These are phyloP conservation scores for Talaromyces sp. DNA, from an alignment of 2,329 filamentous ascomycete genomes.

Conservation along the genomic window DNA sequence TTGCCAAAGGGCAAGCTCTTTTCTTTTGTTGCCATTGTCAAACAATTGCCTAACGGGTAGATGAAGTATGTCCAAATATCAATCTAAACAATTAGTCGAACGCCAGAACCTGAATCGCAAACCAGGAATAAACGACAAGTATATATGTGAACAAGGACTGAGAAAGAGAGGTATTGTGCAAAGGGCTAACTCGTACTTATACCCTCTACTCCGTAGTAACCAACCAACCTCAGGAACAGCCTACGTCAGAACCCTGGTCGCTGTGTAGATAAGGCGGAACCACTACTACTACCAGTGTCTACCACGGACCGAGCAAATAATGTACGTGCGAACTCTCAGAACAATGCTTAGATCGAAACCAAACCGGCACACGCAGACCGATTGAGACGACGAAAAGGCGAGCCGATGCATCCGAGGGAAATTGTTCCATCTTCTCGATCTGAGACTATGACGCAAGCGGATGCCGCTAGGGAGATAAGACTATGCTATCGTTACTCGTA, in stretches of 20 bases:
- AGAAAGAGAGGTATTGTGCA: not conserved
- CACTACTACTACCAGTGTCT: no score
- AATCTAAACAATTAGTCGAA: not conserved
- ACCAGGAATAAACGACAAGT: not conserved
- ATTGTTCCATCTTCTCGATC: not conserved
- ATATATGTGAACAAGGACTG: not conserved
- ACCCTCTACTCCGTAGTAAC: no score
- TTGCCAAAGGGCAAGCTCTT: constrained; percentile 44
- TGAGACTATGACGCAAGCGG: constrained; percentile 4
- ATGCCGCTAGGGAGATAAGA: not conserved
- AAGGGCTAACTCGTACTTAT: not conserved
- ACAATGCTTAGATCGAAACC: no score
- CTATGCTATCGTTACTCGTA: no score
- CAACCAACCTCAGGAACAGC: not conserved
- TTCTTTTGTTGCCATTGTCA: constrained; percentile 33
- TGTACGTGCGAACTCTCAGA: not conserved
- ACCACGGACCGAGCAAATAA: not conserved
- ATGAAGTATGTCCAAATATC: not conserved
- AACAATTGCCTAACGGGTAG: not conserved
- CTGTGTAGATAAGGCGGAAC: not conserved
- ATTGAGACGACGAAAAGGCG: not conserved
- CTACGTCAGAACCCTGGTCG: not conserved
- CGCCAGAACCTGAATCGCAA: not conserved
- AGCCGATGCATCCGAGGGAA: constrained; percentile 1
- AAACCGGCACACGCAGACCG: not conserved